These are phyloP conservation scores for Metschnikowia lachancei DNA, from an alignment of 805 yeast species.

Conservation along the genomic window DNA sequence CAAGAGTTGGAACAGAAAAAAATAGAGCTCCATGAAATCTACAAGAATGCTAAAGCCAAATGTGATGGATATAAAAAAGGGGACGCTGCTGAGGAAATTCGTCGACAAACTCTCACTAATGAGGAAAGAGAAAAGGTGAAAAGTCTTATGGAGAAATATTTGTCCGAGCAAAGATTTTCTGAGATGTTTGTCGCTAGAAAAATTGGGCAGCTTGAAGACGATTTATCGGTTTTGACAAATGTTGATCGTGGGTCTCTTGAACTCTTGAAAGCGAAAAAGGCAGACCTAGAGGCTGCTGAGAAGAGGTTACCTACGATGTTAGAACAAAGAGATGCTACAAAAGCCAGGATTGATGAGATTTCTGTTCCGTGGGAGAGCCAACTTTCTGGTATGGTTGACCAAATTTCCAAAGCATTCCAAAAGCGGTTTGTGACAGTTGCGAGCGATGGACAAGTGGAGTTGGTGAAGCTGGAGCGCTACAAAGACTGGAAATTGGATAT, in stretches of 20 bases:
- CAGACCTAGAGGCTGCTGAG: slow-evolving; percentile 33
- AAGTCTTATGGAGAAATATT: slow-evolving; percentile 38
- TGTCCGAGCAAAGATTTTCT: slow-evolving; percentile 35
- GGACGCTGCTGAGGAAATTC: slow-evolving; percentile 38
- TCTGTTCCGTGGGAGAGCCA: slow-evolving; percentile 59
- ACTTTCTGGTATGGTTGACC: slow-evolving; percentile 48
- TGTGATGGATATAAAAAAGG: slow-evolving; percentile 41
- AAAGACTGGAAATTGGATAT: slow-evolving; percentile 83
- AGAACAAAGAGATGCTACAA: slow-evolving; percentile 26
- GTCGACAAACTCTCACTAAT: slow-evolving; percentile 35
- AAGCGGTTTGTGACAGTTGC: slow-evolving; percentile 70
- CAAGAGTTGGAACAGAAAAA: slow-evolving; percentile 28
- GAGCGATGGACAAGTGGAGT: slow-evolving; percentile 80
- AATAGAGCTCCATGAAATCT: slow-evolving; percentile 28
- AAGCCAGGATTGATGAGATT: slow-evolving; percentile 38
- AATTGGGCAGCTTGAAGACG: slow-evolving; percentile 48
- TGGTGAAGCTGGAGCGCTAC: slow-evolving; percentile 49
- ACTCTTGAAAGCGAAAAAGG: slow-evolving; percentile 40
- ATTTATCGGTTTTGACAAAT: slow-evolving; percentile 35
- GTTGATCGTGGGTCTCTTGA: slow-evolving; percentile 38
- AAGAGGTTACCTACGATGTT: slow-evolving; percentile 37
- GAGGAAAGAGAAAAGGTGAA: slow-evolving; percentile 41
- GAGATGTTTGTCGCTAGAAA: slow-evolving; percentile 37
- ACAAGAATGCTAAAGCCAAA: slow-evolving; percentile 32
- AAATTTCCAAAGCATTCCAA: slow-evolving; percentile 64